Evolutionary conservation across 2,329 filamentous ascomycete species (phyloP).

Genomic region (Fusarium anguioides): DNA sequence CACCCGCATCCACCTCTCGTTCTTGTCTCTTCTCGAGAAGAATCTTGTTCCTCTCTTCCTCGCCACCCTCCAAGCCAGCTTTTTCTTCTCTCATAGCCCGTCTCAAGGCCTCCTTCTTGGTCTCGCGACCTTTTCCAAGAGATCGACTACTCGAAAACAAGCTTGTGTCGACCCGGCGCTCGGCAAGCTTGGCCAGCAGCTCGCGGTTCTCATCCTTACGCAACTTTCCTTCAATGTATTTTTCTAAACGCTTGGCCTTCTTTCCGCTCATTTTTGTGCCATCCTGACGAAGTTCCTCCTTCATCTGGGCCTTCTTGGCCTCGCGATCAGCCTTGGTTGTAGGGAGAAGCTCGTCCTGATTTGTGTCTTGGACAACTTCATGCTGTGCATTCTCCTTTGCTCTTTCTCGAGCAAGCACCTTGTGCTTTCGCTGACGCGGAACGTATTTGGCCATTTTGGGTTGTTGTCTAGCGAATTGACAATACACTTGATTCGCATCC

Average conservation of each 20-base stretch:
- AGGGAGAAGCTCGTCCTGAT: slow-evolving; percentile 50
- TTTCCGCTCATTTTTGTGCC: slow-evolving; percentile 69
- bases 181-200: slow-evolving; percentile 84
- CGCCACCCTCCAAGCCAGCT: slow-evolving; percentile 69
- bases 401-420: slow-evolving; percentile 72
- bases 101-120: slow-evolving; percentile 74
- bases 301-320: slow-evolving; percentile 66
- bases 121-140: slow-evolving; percentile 77
- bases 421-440: slow-evolving; percentile 74
- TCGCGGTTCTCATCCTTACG: slow-evolving; percentile 92
- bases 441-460: slow-evolving; percentile 66
- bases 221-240: slow-evolving; percentile 87
- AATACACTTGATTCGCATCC: too few relatives aligned
- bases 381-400: slow-evolving; percentile 56
- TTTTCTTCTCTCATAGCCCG: slow-evolving; percentile 72
- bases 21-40: slow-evolving; percentile 59
- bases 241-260: slow-evolving; percentile 74
- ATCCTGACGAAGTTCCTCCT: slow-evolving; percentile 63
- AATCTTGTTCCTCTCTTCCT: slow-evolving; percentile 63
- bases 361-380: slow-evolving; percentile 53
- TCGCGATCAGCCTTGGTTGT: slow-evolving; percentile 62
- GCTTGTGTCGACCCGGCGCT: slow-evolving; percentile 82
- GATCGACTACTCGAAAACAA: slow-evolving; percentile 81
- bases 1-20: slow-evolving; percentile 45
- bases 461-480: too few relatives aligned